Conservation (phyloP, 1,284 basidiomycete genomes). For the Vanrija pseudolonga region DNA sequence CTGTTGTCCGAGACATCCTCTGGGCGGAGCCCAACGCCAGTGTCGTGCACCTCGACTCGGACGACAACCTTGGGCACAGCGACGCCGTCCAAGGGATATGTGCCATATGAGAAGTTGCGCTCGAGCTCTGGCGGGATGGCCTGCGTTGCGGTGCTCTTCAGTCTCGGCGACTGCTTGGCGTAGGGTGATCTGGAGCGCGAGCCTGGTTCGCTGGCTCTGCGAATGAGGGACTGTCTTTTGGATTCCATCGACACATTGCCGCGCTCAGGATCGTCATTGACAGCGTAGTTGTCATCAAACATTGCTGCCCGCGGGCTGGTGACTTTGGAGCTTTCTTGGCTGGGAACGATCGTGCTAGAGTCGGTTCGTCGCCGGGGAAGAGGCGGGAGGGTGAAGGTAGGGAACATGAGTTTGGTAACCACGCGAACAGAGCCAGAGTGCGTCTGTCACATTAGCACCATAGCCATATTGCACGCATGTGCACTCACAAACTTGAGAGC, state of each 20-base stretch:
- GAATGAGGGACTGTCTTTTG: no score
- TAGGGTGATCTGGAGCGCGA: background rate
- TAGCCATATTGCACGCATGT: no score
- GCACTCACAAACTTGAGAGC: slow-evolving; percentile 56
- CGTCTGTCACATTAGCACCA: slow-evolving; percentile 47
- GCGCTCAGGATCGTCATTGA: no score
- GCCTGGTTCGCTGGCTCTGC: background rate
- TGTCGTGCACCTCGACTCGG: slow-evolving; percentile 74
- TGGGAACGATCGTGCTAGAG: no score
- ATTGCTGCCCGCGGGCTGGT: background rate
- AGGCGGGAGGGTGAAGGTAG: slow-evolving; percentile 1
- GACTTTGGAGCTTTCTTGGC: no score
- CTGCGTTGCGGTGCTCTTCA: background rate
- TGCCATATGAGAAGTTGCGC: background rate
- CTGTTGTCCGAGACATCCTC: slow-evolving; percentile 63
- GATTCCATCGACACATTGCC: no score
- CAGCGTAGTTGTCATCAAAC: background rate
- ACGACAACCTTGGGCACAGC: slow-evolving; percentile 53
- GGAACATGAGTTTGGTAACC: slow-evolving; percentile 45
- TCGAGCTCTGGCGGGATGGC: background rate
- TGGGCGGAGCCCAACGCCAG: slow-evolving; percentile 67
- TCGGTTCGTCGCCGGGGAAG: no score
- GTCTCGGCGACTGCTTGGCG: background rate
- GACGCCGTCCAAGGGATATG: no score
- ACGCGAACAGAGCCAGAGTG: slow-evolving; percentile 55